Evolutionary conservation across 148 eudicot species (phyloP).

Genomic region (Rheum nobile): DNA sequence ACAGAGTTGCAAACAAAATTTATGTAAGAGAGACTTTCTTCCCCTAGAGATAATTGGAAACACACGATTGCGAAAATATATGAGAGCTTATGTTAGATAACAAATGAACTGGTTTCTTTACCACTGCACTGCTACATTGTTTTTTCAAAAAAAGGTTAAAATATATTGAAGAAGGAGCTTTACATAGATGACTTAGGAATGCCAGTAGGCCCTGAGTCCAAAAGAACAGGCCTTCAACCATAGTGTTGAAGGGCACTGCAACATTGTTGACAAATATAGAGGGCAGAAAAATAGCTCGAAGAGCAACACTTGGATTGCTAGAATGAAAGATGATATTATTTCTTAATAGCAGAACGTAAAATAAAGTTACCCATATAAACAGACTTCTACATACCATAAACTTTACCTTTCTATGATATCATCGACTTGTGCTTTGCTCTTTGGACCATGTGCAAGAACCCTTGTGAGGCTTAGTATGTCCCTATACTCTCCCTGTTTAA

Average conservation of each 20-base stretch:
- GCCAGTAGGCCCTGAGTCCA: too few relatives aligned
- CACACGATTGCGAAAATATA: not conserved
- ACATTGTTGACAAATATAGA: not conserved
- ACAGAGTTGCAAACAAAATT: not conserved
- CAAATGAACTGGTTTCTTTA: not conserved
- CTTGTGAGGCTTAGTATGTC: constrained; percentile 87
- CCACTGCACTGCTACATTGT: not conserved
- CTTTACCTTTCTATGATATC: constrained; percentile 67
- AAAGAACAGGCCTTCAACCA: too few relatives aligned
- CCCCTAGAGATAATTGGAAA: not conserved
- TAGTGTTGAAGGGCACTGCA: too few relatives aligned
- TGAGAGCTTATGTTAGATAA: not conserved
- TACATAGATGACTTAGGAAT: too few relatives aligned
- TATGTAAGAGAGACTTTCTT: not conserved
- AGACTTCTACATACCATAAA: constrained; percentile 5
- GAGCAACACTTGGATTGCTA: not conserved
- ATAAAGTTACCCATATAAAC: not conserved
- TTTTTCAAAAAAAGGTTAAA: too few relatives aligned
- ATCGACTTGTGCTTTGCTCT: constrained; percentile 79
- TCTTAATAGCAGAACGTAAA: not conserved
- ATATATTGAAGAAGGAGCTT: too few relatives aligned
- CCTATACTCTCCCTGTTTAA: constrained; percentile 67
- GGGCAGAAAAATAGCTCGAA: not conserved
- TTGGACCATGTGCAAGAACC: constrained; percentile 81
- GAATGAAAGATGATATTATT: not conserved